A percentile compares a stretch with the other conserved stretches of the same genome.
Conservation (phyloP, 2,329 filamentous ascomycete genomes). For the Pseudogymnoascus sp. region DNA sequence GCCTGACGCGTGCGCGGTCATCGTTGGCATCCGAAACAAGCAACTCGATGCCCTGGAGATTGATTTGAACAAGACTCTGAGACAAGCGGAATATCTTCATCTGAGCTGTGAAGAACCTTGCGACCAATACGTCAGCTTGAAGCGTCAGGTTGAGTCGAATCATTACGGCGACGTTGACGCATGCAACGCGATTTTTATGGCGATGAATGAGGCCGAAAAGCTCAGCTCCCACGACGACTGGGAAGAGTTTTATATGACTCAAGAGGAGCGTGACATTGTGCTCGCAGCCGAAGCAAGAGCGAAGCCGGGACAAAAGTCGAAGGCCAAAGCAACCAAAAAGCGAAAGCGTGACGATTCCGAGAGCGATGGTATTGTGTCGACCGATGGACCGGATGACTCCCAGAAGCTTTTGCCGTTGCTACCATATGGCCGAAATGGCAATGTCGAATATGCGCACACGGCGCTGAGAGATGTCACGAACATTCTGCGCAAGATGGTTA, state of each 20-base stretch:
- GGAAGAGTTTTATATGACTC: conserved; percentile 22
- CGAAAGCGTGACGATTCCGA: conserved; percentile 9
- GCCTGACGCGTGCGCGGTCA: conserved; percentile 26
- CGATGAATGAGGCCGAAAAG: conserved; percentile 14
- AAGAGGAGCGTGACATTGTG: conserved; percentile 4
- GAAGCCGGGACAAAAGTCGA: conserved; percentile 2
- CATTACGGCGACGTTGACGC: conserved; percentile 8
- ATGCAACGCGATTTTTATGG: not conserved
- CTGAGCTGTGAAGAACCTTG: conserved; percentile 19
- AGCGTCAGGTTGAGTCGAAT: not conserved
- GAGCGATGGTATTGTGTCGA: conserved; percentile 3
- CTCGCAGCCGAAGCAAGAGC: not conserved
- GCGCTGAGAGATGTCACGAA: conserved; percentile 22
- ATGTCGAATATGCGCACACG: conserved; percentile 12
- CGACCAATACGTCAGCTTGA: conserved; percentile 25
- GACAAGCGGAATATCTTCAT: conserved; percentile 27
- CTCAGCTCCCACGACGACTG: conserved; percentile 24
- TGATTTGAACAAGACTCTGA: conserved; percentile 21
- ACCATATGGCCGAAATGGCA: conserved; percentile 12
- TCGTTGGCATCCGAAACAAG: conserved; percentile 26
- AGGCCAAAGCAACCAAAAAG: conserved; percentile 9
- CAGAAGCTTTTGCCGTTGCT: conserved; percentile 14
- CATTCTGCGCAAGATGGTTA: conserved; percentile 21
- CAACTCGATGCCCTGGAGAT: conserved; percentile 21
- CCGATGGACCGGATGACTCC: conserved; percentile 10